Conservation (phyloP, 2,329 filamentous ascomycete species). For the Trichophyton benhamiae region DNA sequence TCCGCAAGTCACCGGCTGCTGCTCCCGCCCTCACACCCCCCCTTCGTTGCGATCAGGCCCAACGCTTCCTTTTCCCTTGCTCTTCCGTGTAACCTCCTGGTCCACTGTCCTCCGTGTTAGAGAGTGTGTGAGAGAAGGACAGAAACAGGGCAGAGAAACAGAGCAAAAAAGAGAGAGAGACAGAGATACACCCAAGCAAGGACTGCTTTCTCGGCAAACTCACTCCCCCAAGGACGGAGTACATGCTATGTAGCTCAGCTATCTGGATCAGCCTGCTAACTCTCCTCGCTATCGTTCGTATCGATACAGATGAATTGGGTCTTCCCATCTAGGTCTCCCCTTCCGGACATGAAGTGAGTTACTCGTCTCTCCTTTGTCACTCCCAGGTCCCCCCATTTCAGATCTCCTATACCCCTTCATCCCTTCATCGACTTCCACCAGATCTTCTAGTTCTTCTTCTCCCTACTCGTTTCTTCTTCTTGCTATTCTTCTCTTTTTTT, state of each 20-base stretch:
- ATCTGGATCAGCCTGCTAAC: slow-evolving; percentile 9
- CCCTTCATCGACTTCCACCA: too few relatives aligned
- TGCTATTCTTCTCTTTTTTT: not conserved
- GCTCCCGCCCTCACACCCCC: not conserved
- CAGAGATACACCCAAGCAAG: not conserved
- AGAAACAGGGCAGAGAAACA: not conserved
- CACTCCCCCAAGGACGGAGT: not conserved
- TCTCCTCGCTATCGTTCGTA: slow-evolving; percentile 11
- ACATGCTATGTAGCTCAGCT: slow-evolving; percentile 2
- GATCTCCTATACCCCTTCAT: not conserved
- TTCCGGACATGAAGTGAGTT: slow-evolving; percentile 18
- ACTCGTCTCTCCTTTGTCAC: slow-evolving; percentile 3
- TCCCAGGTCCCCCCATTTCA: not conserved
- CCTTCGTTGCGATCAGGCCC: not conserved
- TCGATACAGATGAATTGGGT: slow-evolving; percentile 17
- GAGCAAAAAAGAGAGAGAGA: not conserved
- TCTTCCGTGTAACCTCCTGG: not conserved
- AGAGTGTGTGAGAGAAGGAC: not conserved
- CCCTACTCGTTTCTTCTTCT: not conserved
- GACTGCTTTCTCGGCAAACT: not conserved
- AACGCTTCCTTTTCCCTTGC: slow-evolving; percentile 1
- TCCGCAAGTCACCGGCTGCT: not conserved
- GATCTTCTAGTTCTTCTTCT: not conserved
- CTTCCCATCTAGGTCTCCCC: slow-evolving; percentile 14
- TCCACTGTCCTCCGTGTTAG: not conserved